A percentile compares a stretch with the other conserved stretches of the same genome.
These are phyloP conservation scores for Backusella mclennaniae DNA, from an alignment of 192 early-diverging fungal species.

Conservation along the genomic window DNA sequence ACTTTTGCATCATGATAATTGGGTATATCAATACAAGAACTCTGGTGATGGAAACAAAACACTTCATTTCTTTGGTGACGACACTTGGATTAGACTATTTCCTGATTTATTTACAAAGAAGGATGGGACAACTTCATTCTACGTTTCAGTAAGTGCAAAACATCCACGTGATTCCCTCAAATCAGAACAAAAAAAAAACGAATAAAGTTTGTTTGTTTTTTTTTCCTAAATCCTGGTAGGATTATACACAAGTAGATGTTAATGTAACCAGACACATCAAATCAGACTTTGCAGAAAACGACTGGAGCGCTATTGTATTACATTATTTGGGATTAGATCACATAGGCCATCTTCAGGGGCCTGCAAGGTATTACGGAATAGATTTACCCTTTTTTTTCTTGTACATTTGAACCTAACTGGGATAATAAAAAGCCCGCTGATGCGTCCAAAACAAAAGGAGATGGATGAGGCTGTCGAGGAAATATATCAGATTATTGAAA, in stretches of 20 bases:
- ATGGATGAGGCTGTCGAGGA: slow-evolving; percentile 67
- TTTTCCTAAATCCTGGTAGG: slow-evolving; percentile 35
- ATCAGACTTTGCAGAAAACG: slow-evolving; percentile 50
- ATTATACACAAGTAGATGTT: slow-evolving; percentile 72
- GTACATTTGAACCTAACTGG: background rate
- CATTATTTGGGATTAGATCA: slow-evolving; percentile 86
- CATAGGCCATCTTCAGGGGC: slow-evolving; percentile 73
- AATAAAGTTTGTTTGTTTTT: too few species aligned
- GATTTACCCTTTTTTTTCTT: background rate
- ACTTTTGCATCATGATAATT: slow-evolving; percentile 67
- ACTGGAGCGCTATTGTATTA: slow-evolving; percentile 74
- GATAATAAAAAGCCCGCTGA: slow-evolving; percentile 49
- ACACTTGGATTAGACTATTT: slow-evolving; percentile 92
- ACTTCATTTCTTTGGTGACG: slow-evolving; percentile 87
- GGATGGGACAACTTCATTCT: slow-evolving; percentile 67
- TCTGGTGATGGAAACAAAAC: slow-evolving; percentile 46
- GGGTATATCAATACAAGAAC: slow-evolving; percentile 61
- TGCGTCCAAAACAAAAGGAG: slow-evolving; percentile 74
- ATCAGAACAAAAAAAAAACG: slow-evolving; percentile 45
- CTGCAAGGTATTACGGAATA: slow-evolving; percentile 35
- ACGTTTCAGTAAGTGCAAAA: slow-evolving; percentile 64
- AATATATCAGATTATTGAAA: slow-evolving; percentile 48
- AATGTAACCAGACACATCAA: slow-evolving; percentile 71
- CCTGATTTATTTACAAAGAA: slow-evolving; percentile 59
- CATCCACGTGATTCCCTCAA: slow-evolving; percentile 41